Base-by-base conservation (phyloP, 2,329 filamentous ascomycete species). In the Penicillium italicum region DNA sequence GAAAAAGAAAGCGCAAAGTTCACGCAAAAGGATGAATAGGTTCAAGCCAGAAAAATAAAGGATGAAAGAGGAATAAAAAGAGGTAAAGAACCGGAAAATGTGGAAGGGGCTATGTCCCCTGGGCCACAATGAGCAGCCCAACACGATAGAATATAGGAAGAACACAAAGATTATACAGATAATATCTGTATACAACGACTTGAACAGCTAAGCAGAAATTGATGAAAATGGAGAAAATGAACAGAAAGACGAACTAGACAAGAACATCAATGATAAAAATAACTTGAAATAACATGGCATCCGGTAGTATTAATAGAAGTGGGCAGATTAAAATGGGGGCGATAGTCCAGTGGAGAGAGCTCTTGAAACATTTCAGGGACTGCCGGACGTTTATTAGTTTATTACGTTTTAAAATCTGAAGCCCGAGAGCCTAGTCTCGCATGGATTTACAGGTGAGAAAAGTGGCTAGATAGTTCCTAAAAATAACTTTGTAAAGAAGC, bases 281-380 rank as follows among this genome's bases (percentile, higher is more conserved):
- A 56, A 37, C 42, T 28, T 45, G 20, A 22, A 58, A 58, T 53
- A 53, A 31, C 54, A 58, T 61, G 50, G 56, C 60, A 57, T 62
- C 47, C 52, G 53, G 45, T 47, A 50, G 36, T 37, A 26, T 46
- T 47, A 50, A 44, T 37, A 26, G 36, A 44, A 59, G 50, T 57
- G 49, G 57, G 40, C 41, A 57, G 59, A 59, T 64, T 59, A 63
- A 61, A 60, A 53, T 58, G 62, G 63, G 62, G 63, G 61, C 53
- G 49, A 61, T 58, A 40, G 20, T 53, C 47, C 24, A 57, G 61
- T 65, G 62, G 62, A 59, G 62, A 57, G 47, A 47, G 45, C 31
- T 31, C 33, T 50, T 55, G 50, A 53, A 57, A 57, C 55, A 49
- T 26, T 51, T 50, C 40, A 56, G 50, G 59, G 57, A 53, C 44